These are phyloP conservation scores for Termitomyces eurrhizus DNA, from an alignment of 768 basidiomycete species.

Conservation along the genomic window DNA sequence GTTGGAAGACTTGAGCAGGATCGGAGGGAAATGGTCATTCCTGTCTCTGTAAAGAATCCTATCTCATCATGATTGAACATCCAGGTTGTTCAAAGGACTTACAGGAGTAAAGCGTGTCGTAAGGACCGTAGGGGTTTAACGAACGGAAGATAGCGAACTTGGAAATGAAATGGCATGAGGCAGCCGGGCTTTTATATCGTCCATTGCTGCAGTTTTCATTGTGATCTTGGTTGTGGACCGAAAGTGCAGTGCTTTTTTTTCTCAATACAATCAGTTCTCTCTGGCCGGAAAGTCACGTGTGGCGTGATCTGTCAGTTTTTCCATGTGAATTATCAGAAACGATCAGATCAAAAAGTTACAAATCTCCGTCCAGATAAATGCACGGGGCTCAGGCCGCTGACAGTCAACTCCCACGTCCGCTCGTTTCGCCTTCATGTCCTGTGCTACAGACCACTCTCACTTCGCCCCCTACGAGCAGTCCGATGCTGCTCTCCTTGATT, in stretches of 20 bases:
- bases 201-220: not conserved
- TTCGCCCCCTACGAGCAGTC: conserved; percentile 25
- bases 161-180: no score
- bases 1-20: not conserved
- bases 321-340: not conserved
- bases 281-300: conserved; percentile 2
- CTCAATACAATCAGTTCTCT: not conserved
- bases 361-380: conserved; percentile 12
- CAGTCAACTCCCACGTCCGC: not conserved
- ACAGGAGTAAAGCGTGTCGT: not conserved
- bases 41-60: not conserved
- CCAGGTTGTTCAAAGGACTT: not conserved
- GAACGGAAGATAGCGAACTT: not conserved
- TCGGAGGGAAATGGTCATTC: not conserved
- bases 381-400: conserved; percentile 1
- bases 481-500: conserved; percentile 63
- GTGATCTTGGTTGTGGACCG: not conserved
- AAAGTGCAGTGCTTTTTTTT: not conserved
- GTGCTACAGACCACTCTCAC: conserved; percentile 15
- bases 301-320: not conserved
- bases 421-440: conserved; percentile 15
- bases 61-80: not conserved
- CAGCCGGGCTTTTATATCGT: not conserved
- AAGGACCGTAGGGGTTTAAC: not conserved
- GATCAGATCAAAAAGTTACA: conserved; percentile 12